A percentile compares a stretch with the other conserved stretches of the same genome.
phyloP scores from a whole-genome alignment of 2,329 filamentous ascomycete genomes.

The Penicillium rolfsii region DNA sequence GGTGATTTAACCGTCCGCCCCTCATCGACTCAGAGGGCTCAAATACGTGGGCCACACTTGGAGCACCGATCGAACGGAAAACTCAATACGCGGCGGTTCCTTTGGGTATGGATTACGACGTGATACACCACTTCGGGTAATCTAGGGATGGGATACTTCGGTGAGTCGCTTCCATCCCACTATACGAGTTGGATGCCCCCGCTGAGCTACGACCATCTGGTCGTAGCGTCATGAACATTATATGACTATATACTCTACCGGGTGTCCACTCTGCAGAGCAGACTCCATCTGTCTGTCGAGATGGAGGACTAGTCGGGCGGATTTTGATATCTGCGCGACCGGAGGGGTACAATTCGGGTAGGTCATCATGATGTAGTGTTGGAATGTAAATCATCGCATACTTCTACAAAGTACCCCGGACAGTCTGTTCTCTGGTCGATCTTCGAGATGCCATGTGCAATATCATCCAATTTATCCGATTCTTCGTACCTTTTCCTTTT shows the following conservation, averaged over 20 bases:
- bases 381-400: background rate
- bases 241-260: background rate
- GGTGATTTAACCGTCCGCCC: slow-evolving; percentile 3
- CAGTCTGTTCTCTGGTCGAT: background rate
- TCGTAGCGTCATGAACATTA: background rate
- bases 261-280: background rate
- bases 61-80: background rate
- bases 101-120: slow-evolving; percentile 9
- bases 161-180: slow-evolving; percentile 18
- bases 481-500: background rate
- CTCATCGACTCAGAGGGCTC: background rate
- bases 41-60: background rate
- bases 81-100: background rate
- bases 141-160: slow-evolving; percentile 23
- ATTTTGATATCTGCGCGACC: background rate
- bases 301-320: background rate
- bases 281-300: background rate
- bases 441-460: background rate
- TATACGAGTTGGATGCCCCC: background rate
- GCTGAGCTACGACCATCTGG: background rate
- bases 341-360: background rate
- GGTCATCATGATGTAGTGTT: background rate
- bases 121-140: slow-evolving; percentile 24
- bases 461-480: background rate
- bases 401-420: background rate